phyloP scores from a whole-genome alignment of 495 filamentous ascomycete species.

The Talaromyces borbonicus region DNA sequence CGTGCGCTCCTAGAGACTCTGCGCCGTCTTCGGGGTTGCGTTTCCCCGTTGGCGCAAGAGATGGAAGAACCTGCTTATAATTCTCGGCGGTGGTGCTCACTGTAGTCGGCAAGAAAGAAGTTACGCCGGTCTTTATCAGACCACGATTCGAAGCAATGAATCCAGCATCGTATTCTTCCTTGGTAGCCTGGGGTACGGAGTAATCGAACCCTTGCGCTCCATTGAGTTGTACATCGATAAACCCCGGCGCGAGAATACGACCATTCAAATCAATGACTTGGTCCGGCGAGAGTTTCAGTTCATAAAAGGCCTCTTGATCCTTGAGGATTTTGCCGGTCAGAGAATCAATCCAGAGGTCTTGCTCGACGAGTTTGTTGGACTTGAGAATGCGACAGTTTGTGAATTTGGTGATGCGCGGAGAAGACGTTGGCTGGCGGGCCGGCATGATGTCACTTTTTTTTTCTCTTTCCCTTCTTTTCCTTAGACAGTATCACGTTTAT shows the following conservation, averaged over 20 bases:
- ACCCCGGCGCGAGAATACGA: slow-evolving; percentile 67
- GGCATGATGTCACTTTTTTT: slow-evolving; percentile 8
- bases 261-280: slow-evolving; percentile 61
- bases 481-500: background rate
- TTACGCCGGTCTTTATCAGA: slow-evolving; percentile 67
- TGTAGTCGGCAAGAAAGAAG: slow-evolving; percentile 72
- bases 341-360: slow-evolving; percentile 74
- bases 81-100: slow-evolving; percentile 55
- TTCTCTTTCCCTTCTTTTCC: background rate
- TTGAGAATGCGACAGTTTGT: slow-evolving; percentile 69
- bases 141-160: slow-evolving; percentile 56
- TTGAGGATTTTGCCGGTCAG: slow-evolving; percentile 64
- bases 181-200: slow-evolving; percentile 56
- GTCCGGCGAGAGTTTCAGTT: slow-evolving; percentile 42
- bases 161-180: slow-evolving; percentile 53
- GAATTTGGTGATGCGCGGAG: slow-evolving; percentile 60
- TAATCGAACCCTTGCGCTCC: slow-evolving; percentile 83
- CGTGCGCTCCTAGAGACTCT: slow-evolving; percentile 75
- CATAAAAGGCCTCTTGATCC: slow-evolving; percentile 68
- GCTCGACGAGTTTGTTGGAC: slow-evolving; percentile 49
- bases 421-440: background rate
- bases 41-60: slow-evolving; percentile 56
- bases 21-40: slow-evolving; percentile 48
- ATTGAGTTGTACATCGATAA: slow-evolving; percentile 82
- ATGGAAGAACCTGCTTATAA: slow-evolving; percentile 63